Base-by-base conservation (phyloP, 2,329 filamentous ascomycete genomes). In the Penicillium nordicum region DNA sequence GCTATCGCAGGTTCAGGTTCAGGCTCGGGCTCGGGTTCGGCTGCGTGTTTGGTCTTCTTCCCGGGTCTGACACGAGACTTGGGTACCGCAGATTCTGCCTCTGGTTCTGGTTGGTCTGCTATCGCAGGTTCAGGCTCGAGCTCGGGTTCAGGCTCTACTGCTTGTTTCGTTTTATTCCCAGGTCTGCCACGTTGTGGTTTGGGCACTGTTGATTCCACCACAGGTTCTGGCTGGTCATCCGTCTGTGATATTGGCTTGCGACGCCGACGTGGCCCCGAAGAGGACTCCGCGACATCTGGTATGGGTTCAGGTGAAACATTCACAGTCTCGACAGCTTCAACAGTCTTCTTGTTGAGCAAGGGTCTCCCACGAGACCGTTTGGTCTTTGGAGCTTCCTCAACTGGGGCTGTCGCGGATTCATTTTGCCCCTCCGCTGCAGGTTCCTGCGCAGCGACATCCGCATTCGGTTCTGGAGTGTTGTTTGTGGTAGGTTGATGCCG, bases 161-260 rank as follows among this genome's bases (percentile, higher is more conserved):
- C 12, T 29, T 37, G 45, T 4, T 44, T 53, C 10, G 27, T 34
- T 21, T 57, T 58, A 23, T 57, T 60, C 0, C 30, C 48, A 29
- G 55, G 36, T 44, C 44, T 48, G 10, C 57, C 57, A 7, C 55
- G 54, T 34, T 51, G 59, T 45, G 57, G 47, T 7, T 54, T 48
- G 21, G 49, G 34, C 34, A 53, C 21, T 46, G 47, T 56, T n/a
- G 56, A 32, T 53, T 57, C 56, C n/a, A 57, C 40, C 11, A 57
- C 40, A 18, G 14, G 16, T 23, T 51, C 44, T 3, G 21, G 21
- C 12, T 53, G 47, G 14, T 59, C 58, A 40, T 60, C 47, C 45
- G 53, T 64, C 25, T 37, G 23, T 30, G 46, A 43, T 30, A 36
- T 47, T 9, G 53, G 53, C 18, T 57, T 59, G 23, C 52, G 61